Evolutionary conservation across 345 rosid genomes (phyloP).

Genomic region (Reutealis trisperma): DNA sequence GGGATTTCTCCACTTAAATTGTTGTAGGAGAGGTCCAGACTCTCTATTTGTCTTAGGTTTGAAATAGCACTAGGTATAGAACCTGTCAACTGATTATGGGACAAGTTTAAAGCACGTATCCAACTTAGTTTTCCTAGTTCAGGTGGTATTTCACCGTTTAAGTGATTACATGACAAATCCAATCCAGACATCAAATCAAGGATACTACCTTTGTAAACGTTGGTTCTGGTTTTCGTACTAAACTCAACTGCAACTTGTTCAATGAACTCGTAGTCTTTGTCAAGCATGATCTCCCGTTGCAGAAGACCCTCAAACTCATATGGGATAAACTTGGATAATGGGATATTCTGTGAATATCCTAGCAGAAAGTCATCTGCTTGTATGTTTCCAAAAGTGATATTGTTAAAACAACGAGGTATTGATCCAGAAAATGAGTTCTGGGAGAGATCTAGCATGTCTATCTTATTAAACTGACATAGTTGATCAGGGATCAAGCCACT

Average conservation of each 20-base stretch:
- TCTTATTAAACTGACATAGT: not conserved
- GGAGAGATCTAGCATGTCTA: not conserved
- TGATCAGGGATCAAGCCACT: not conserved
- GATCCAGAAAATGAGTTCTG: conserved; percentile 1
- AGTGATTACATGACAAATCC: not conserved
- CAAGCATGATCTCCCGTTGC: too few relatives aligned
- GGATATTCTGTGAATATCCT: too few relatives aligned
- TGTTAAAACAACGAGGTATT: not conserved
- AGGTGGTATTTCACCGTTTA: not conserved
- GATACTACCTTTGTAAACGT: not conserved
- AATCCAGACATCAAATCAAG: not conserved
- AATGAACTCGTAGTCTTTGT: not conserved
- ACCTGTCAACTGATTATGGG: not conserved
- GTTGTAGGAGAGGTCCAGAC: not conserved
- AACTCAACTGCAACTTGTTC: conserved; percentile 2
- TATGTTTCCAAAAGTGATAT: not conserved
- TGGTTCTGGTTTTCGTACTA: not conserved
- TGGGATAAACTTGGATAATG: too few relatives aligned
- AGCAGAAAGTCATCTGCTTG: too few relatives aligned
- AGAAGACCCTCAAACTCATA: too few relatives aligned
- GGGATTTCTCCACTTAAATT: not conserved
- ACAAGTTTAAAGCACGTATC: not conserved
- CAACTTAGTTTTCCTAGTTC: not conserved
- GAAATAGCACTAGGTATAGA: not conserved
- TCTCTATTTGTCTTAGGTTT: not conserved